A percentile compares a stretch with the other conserved stretches of the same genome.
Evolutionary conservation across 768 basidiomycete genomes (phyloP).

Genomic region (Lactifluus piperatus): DNA sequence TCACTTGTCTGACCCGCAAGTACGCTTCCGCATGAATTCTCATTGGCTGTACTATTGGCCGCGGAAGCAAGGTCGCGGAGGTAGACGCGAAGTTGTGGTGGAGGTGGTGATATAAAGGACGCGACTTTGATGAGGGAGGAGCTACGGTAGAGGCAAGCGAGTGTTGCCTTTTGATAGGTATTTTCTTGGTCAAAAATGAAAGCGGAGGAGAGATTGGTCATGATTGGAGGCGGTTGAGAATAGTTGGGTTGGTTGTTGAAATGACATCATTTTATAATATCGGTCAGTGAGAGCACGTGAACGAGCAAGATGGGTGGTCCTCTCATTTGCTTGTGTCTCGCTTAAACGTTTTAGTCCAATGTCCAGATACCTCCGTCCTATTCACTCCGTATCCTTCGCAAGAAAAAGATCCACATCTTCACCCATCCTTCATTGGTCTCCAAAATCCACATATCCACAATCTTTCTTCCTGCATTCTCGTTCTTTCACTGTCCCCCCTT

Average conservation of each 20-base stretch:
- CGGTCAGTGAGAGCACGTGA: background rate
- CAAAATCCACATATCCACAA: background rate
- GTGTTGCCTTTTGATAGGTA: constrained; percentile 11
- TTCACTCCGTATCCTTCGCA: background rate
- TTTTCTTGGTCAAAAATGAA: constrained; percentile 13
- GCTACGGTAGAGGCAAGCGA: constrained; percentile 17
- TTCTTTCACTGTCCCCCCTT: constrained; percentile 28
- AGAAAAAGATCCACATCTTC: background rate
- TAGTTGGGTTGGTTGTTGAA: too few relatives aligned
- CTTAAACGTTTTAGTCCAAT: too few relatives aligned
- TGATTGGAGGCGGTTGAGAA: background rate
- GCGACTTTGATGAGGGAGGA: constrained; percentile 16
- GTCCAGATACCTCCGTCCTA: too few relatives aligned
- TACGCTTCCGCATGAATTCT: constrained; percentile 40
- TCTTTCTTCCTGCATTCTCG: background rate
- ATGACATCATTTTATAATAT: constrained; percentile 1
- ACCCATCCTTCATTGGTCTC: background rate
- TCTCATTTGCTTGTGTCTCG: background rate
- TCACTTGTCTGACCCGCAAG: constrained; percentile 47
- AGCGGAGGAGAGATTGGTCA: constrained; percentile 10
- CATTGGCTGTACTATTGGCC: constrained; percentile 34
- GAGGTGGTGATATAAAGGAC: constrained; percentile 12
- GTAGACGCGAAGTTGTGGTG: constrained; percentile 9
- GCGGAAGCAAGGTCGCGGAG: constrained; percentile 28
- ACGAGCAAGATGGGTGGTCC: too few relatives aligned